These are phyloP conservation scores for Heterobasidion parviporum DNA, from an alignment of 1,284 basidiomycete genomes.

Conservation along the genomic window DNA sequence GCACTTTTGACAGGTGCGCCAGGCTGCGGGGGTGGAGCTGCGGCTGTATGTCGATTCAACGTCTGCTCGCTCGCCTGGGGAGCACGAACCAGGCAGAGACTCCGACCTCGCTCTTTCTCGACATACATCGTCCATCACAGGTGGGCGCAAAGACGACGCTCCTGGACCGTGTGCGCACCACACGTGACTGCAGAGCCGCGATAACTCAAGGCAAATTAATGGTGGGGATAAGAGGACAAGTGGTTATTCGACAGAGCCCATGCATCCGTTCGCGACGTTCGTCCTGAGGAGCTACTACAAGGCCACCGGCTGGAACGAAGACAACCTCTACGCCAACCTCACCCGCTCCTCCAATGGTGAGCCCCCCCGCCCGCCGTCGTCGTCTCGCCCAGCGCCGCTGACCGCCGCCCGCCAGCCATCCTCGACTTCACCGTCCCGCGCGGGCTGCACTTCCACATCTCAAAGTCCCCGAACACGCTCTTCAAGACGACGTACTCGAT, in stretches of 20 bases:
- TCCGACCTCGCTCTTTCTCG: too few relatives aligned
- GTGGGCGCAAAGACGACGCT: too few relatives aligned
- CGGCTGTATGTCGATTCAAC: too few relatives aligned
- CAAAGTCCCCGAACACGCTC: conserved; percentile 83
- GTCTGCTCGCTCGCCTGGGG: too few relatives aligned
- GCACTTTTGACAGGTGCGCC: too few relatives aligned
- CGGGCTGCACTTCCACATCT: conserved; percentile 75
- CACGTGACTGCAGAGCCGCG: too few relatives aligned
- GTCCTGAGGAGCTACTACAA: conserved; percentile 86
- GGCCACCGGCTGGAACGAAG: conserved; percentile 93
- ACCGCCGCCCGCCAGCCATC: conserved; percentile 46
- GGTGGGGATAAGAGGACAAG: too few relatives aligned
- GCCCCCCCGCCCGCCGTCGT: conserved; percentile 16
- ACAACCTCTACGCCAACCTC: conserved; percentile 87
- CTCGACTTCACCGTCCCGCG: conserved; percentile 79
- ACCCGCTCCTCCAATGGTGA: conserved; percentile 83
- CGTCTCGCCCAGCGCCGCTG: conserved; percentile 10
- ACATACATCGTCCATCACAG: too few relatives aligned
- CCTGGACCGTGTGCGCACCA: too few relatives aligned
- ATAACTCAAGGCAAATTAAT: too few relatives aligned
- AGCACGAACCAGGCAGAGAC: too few relatives aligned
- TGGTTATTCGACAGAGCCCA: conserved; percentile 16
- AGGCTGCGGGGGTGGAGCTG: too few relatives aligned
- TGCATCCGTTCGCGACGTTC: conserved; percentile 84
- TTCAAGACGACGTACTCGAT: conserved; percentile 91